Percentiles rank a stretch among this genome's conserved stretches.
These are phyloP conservation scores for Amanita fuliginea DNA, from an alignment of 768 basidiomycete genomes.

Conservation along the genomic window DNA sequence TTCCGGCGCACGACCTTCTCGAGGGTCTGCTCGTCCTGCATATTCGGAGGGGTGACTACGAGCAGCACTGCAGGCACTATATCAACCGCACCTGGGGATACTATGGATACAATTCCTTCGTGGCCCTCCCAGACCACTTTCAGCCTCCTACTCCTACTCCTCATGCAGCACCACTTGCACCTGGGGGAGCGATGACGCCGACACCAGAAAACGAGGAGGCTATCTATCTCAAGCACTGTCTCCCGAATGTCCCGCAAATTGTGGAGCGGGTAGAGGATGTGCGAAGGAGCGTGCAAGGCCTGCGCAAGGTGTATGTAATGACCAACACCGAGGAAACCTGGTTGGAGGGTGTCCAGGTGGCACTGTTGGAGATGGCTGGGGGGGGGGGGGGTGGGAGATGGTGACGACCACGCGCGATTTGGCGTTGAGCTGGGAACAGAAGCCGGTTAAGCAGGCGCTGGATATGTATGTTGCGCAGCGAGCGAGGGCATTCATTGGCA, in stretches of 20 bases:
- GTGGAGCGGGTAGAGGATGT: constrained; percentile 26
- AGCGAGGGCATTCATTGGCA: constrained; percentile 58
- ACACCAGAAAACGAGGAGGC: constrained; percentile 14
- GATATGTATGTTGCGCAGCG: constrained; percentile 62
- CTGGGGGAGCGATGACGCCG: neutral
- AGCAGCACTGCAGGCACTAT: constrained; percentile 9
- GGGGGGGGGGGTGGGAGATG: constrained; percentile 29
- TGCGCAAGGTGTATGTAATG: constrained; percentile 49
- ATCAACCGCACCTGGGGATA: constrained; percentile 6
- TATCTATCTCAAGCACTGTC: constrained; percentile 39
- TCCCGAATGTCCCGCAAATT: constrained; percentile 39
- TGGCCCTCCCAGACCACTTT: constrained; percentile 9
- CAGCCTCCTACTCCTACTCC: too few species aligned
- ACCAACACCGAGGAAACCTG: constrained; percentile 47
- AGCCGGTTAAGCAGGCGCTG: constrained; percentile 43
- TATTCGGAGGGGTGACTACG: constrained; percentile 12
- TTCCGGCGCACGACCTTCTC: neutral
- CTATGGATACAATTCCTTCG: constrained; percentile 11
- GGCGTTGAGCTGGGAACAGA: constrained; percentile 38
- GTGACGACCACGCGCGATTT: constrained; percentile 48
- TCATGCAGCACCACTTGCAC: too few species aligned
- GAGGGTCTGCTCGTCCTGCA: constrained; percentile 10
- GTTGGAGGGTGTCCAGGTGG: constrained; percentile 32
- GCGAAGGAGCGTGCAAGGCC: constrained; percentile 10
- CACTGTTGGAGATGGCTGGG: constrained; percentile 17